Evolutionary conservation across 768 basidiomycete species (phyloP), one percentile per base, ranked within the genome.

Genomic region (Tylopilus balloui): DNA sequence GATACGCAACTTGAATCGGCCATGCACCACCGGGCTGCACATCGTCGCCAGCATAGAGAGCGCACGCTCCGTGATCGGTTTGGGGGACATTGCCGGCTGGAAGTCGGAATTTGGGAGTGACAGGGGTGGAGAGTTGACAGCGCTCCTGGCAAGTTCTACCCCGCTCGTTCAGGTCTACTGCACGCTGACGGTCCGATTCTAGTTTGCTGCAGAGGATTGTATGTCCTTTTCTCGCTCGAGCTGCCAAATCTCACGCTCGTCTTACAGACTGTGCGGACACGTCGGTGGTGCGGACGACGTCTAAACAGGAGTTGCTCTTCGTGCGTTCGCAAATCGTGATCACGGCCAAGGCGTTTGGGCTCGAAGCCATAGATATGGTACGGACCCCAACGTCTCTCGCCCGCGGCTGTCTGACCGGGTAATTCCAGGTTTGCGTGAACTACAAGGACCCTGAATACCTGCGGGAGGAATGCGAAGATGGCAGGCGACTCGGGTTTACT

Each of bases 131-230:
- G 59, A 63, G 25, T 59, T 94, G 44, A 74, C 69, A 42, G 86
- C 83, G 8, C 70, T 93, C 40, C 69, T 92, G 61, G 84, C 70
- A 24, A 45, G 62, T 20, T 27, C 21, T n/a, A 23, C 17, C 9
- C 28, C 10, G 29, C 3, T n/a, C 32, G 5, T 20, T 20, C 19
- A 12, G 19, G 35, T 36, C 19, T 10, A 10, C 28, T 8, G 4
- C 6, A 28, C 11, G 28, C 35, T 19, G 15, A 19, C 35, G 29
- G 29, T 36, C 9, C 35, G 19, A 9, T 2, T 4, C 35, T 19
- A 95, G 93, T 97, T 96, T 65, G 93, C 90, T 3, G 90, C 92
- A 19, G 93, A 97, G 71, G 93, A 97, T 60, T 95, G 91, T 92
- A 66, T 54, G 78, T 61, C 20, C 32, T 20, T 25, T 55, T 29